Evolutionary conservation across 148 eudicot species (phyloP).

Genomic region (Silene uniflora): DNA sequence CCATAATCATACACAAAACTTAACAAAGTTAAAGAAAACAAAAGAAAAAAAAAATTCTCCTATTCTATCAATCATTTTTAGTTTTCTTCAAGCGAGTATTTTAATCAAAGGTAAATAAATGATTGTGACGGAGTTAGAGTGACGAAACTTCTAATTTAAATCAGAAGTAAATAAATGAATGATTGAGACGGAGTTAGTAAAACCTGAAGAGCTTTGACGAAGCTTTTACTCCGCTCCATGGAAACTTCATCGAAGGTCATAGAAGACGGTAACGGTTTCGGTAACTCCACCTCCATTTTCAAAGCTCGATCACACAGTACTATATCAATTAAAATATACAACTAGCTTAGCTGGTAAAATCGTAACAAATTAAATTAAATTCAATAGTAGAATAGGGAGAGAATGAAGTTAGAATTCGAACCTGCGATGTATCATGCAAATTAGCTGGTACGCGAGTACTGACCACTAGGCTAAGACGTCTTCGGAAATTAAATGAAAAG

Average conservation of each 20-base stretch:
- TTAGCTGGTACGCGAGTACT: not conserved
- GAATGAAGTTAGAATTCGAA: not conserved
- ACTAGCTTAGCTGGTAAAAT: no score
- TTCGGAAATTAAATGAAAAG: not conserved
- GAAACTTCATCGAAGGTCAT: constrained; percentile 45
- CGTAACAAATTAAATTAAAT: no score
- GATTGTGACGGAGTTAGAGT: no score
- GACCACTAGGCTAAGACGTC: not conserved
- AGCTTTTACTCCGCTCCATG: constrained; percentile 45
- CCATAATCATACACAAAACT: not conserved
- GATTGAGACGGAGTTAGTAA: no score
- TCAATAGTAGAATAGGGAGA: no score
- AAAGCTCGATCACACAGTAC: not conserved
- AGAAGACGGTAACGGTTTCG: constrained; percentile 22
- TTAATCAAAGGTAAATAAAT: no score
- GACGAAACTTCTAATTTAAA: no score
- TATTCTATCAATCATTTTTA: no score
- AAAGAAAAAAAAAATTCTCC: no score
- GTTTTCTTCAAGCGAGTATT: no score
- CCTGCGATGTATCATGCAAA: not conserved
- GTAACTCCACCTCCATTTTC: constrained; percentile 26
- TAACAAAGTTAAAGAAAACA: not conserved
- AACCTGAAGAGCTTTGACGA: constrained; percentile 51
- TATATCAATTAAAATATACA: not conserved
- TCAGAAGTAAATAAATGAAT: no score